phyloP scores from a whole-genome alignment of 441 rosid genomes.

The Corymbia citriodora region DNA sequence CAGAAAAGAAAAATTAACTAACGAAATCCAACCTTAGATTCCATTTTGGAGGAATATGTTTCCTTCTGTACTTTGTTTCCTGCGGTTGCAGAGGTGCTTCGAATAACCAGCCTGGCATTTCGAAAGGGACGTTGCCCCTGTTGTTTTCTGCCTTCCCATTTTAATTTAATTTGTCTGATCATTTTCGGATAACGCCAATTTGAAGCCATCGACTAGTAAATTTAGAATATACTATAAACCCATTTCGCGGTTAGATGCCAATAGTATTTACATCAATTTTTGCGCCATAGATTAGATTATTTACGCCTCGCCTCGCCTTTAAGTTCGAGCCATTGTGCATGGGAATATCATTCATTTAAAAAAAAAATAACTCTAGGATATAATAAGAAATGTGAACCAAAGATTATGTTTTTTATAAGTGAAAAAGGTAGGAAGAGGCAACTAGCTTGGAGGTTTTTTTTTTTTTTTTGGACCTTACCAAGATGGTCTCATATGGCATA shows the following conservation, averaged over 20 bases:
- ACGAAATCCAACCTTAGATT: background rate
- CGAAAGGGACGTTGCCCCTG: background rate
- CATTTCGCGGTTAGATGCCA: background rate
- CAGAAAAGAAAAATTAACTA: background rate
- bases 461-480: too few relatives aligned
- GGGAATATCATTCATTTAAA: background rate
- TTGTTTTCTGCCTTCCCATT: background rate
- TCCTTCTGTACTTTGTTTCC: background rate
- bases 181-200: background rate
- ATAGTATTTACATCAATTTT: background rate
- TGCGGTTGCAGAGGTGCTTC: background rate
- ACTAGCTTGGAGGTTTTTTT: too few relatives aligned
- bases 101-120: background rate
- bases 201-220: background rate
- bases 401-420: background rate
- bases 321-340: background rate
- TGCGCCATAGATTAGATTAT: background rate
- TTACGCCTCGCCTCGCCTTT: background rate
- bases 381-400: background rate
- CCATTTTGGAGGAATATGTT: background rate
- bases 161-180: background rate
- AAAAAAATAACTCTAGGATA: background rate
- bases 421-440: background rate
- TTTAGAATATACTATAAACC: background rate
- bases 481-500: rapidly evolving